Evolutionary conservation across 139 green algal genomes (phyloP).

Genomic region (Chlamydomonas sp.): DNA sequence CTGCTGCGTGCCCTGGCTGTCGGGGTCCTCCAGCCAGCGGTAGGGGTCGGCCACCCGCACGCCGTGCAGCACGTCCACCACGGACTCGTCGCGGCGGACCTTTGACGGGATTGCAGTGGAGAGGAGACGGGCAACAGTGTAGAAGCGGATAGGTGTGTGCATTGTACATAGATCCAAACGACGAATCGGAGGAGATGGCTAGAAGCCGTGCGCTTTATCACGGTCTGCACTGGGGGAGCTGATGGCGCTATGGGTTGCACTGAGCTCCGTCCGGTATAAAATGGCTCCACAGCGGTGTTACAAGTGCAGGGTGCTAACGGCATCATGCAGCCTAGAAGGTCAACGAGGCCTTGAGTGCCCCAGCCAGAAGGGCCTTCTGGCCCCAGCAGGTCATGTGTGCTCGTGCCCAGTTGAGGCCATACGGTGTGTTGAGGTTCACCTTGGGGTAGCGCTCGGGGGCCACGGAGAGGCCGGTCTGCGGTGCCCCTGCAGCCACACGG

Average conservation of each 20-base stretch:
- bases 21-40: slow-evolving; percentile 90
- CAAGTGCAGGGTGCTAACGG: no score
- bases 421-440: slow-evolving; percentile 1
- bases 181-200: not conserved
- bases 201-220: not conserved
- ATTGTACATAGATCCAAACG: not conserved
- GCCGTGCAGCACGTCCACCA: slow-evolving; percentile 81
- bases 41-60: slow-evolving; percentile 79
- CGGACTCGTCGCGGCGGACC: slow-evolving; percentile 70
- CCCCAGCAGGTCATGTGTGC: not conserved
- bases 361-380: no score
- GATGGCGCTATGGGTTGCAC: not conserved
- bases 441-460: slow-evolving; percentile 65
- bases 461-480: slow-evolving; percentile 62
- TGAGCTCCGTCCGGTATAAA: not conserved
- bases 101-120: no score
- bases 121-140: no score
- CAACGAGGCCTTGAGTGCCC: no score
- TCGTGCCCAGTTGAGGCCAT: no score
- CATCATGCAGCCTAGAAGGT: no score
- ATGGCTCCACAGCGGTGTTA: no score
- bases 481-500: slow-evolving; percentile 60
- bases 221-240: no score
- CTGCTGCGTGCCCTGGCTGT: slow-evolving; percentile 1
- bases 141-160: not conserved